Percentiles rank a stretch among this genome's conserved stretches.
phyloP scores from a whole-genome alignment of 2,329 filamentous ascomycete genomes.

The Aciculosporium take region DNA sequence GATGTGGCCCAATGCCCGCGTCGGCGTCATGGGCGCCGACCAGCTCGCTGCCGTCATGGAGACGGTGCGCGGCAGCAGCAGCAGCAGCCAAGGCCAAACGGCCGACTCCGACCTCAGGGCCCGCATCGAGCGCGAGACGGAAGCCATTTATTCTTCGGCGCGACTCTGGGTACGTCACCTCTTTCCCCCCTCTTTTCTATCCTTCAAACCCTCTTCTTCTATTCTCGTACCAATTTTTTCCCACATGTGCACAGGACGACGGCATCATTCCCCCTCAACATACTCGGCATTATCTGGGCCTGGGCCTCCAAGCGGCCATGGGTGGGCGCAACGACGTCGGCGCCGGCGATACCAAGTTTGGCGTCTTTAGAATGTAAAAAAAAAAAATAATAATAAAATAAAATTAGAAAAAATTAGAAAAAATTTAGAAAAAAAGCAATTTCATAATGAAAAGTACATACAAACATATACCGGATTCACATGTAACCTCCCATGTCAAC shows the following conservation, averaged over 20 bases:
- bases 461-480: too few relatives aligned
- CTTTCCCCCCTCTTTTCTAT: too few relatives aligned
- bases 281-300: slow-evolving; percentile 55
- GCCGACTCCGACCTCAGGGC: slow-evolving; percentile 68
- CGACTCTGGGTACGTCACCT: slow-evolving; percentile 69
- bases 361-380: slow-evolving; percentile 66
- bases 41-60: slow-evolving; percentile 90
- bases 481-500: too few relatives aligned
- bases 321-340: slow-evolving; percentile 50
- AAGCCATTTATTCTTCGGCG: slow-evolving; percentile 77
- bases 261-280: slow-evolving; percentile 68
- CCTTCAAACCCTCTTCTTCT: background rate
- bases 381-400: background rate
- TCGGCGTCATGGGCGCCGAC: slow-evolving; percentile 91
- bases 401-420: too few relatives aligned
- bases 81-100: slow-evolving; percentile 58
- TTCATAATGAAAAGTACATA: too few relatives aligned
- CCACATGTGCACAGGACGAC: slow-evolving; percentile 41
- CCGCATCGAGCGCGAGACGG: slow-evolving; percentile 79
- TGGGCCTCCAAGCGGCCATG: slow-evolving; percentile 59
- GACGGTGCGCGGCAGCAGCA: slow-evolving; percentile 41
- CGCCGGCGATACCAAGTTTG: slow-evolving; percentile 54
- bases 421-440: too few relatives aligned
- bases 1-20: slow-evolving; percentile 96
- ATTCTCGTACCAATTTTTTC: background rate